Evolutionary conservation across 805 yeast genomes (phyloP).

Genomic region (Ogataea trehaloabstinens): DNA sequence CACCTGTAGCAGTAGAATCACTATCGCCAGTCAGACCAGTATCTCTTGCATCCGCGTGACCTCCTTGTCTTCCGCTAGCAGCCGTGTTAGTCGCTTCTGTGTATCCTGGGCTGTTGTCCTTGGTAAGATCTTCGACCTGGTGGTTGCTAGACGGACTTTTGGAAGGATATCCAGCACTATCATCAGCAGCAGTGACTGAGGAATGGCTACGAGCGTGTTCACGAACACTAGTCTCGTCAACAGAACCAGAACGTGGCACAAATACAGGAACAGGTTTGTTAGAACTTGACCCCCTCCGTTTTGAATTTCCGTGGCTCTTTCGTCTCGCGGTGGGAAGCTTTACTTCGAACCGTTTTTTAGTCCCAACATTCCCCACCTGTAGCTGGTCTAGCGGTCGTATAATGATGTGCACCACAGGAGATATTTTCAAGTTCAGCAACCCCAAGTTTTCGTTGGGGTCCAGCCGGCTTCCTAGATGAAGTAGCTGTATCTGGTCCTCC

Average conservation of each 20-base stretch:
- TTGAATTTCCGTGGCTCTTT: constrained; percentile 8
- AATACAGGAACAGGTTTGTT: constrained; percentile 28
- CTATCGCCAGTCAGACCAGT: too few relatives aligned
- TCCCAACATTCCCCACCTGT: constrained; percentile 9
- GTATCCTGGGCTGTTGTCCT: too few relatives aligned
- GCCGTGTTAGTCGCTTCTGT: too few relatives aligned
- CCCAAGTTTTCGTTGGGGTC: constrained; percentile 24
- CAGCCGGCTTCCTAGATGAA: constrained; percentile 30
- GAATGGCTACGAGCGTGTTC: too few relatives aligned
- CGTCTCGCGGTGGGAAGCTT: constrained; percentile 12
- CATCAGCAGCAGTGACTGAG: too few relatives aligned
- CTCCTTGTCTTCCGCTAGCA: too few relatives aligned
- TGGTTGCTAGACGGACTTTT: neutral
- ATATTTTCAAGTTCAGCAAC: constrained; percentile 22
- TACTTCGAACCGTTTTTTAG: constrained; percentile 18
- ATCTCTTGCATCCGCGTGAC: too few relatives aligned
- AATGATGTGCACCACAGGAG: constrained; percentile 29
- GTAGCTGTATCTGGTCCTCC: constrained; percentile 30
- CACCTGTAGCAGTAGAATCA: too few relatives aligned
- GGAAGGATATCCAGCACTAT: too few relatives aligned
- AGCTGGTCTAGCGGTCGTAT: constrained; percentile 28
- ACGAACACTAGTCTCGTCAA: neutral
- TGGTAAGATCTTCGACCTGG: too few relatives aligned
- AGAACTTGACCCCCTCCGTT: constrained; percentile 24
- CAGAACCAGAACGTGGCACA: neutral